Conservation (phyloP, 139 green algal genomes). For the Pseudopediastrum boryanum region DNA sequence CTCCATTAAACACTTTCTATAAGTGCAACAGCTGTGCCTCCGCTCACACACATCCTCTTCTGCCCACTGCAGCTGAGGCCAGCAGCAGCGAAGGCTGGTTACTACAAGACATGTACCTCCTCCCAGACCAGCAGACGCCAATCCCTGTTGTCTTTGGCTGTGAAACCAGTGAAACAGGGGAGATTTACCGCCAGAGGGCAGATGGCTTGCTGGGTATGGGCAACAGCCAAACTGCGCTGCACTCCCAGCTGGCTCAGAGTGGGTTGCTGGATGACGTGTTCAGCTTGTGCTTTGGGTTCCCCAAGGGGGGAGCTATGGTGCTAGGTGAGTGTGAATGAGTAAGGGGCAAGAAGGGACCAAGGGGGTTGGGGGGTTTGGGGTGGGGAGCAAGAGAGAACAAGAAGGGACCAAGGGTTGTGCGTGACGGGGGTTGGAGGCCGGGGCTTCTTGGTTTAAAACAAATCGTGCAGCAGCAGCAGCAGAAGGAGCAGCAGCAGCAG, state of each 20-base stretch:
- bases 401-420: too few species aligned
- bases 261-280: conserved; percentile 19
- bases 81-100: conserved; percentile 15
- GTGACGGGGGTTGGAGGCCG: too few species aligned
- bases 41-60: too few species aligned
- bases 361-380: too few species aligned
- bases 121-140: background rate
- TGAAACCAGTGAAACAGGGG: conserved; percentile 84
- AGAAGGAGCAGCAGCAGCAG: too few species aligned
- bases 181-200: conserved; percentile 89
- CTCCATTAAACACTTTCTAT: too few species aligned
- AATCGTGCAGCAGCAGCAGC: too few species aligned
- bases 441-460: too few species aligned
- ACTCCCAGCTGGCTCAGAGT: conserved; percentile 41
- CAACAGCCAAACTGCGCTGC: conserved; percentile 70
- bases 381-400: too few species aligned
- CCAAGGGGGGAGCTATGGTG: conserved; percentile 26
- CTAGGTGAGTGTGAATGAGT: conserved; percentile 19
- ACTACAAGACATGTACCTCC: conserved; percentile 24
- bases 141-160: conserved; percentile 76
- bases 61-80: too few species aligned
- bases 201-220: conserved; percentile 94
- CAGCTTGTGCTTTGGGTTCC: conserved; percentile 39
- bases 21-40: too few species aligned
- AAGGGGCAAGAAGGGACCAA: too few species aligned